These are phyloP conservation scores for Umbelopsis isabellina DNA, from an alignment of 192 early-diverging fungal species.

Conservation along the genomic window DNA sequence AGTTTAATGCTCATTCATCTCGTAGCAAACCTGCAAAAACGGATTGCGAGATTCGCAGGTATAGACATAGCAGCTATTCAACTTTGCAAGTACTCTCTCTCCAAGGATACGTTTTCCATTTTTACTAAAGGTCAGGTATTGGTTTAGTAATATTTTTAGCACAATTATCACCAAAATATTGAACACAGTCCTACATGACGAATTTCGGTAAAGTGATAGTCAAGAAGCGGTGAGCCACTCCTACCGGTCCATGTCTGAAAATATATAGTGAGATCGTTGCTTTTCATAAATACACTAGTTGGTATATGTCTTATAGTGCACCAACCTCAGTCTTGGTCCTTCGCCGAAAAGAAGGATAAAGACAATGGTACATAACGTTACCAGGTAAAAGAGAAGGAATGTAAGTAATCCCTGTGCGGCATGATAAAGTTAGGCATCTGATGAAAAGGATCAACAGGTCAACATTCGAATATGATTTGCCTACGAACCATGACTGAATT, in stretches of 20 bases:
- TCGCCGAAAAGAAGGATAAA: conserved; percentile 39
- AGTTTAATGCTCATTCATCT: background rate
- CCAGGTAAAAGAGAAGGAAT: conserved; percentile 23
- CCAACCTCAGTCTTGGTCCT: conserved; percentile 33
- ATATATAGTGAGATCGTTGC: background rate
- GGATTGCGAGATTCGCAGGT: conserved; percentile 41
- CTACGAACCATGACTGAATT: conserved; percentile 1
- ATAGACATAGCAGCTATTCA: conserved; percentile 21
- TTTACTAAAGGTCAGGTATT: conserved; percentile 3
- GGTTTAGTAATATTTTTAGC: background rate
- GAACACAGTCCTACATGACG: conserved; percentile 18
- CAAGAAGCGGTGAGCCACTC: conserved; percentile 25
- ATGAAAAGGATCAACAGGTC: background rate
- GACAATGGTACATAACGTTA: conserved; percentile 21
- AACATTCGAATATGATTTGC: background rate
- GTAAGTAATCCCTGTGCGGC: background rate
- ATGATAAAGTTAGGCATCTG: background rate
- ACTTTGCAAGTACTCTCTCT: background rate
- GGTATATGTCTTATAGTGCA: background rate
- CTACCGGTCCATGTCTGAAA: conserved; percentile 33
- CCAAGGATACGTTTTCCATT: conserved; percentile 23
- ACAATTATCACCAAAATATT: background rate
- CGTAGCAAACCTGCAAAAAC: conserved; percentile 36
- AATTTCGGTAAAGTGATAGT: conserved; percentile 16
- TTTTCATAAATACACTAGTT: background rate